Percentiles rank a stretch among this genome's conserved stretches.
Conservation (phyloP, 306 rosid species). For the Gastrolobium villosum region DNA sequence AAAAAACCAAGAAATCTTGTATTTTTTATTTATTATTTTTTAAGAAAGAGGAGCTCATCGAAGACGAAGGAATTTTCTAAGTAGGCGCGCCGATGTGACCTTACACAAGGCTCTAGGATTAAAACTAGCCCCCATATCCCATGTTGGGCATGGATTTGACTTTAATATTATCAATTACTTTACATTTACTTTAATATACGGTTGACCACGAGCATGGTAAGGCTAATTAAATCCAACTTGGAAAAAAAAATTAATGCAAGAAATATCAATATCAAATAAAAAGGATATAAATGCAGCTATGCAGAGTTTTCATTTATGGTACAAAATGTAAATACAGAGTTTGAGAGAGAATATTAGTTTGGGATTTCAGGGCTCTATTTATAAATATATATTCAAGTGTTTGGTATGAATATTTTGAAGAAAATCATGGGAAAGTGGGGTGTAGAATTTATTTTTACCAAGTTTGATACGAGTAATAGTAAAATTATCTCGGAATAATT, state of each 20-base stretch:
- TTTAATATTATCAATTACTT: constrained; percentile 29
- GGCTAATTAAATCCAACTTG: constrained; percentile 26
- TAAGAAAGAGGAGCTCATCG: background rate
- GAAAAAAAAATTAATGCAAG: constrained; percentile 19
- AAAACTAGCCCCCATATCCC: constrained; percentile 39
- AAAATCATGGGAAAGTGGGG: no score
- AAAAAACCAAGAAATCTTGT: background rate
- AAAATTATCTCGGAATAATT: no score
- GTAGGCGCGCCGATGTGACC: constrained; percentile 4
- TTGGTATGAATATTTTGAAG: no score
- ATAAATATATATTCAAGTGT: no score
- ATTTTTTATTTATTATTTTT: no score
- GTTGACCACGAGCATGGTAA: background rate
- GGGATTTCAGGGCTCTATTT: no score
- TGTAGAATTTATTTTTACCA: no score
- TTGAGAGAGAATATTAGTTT: background rate
- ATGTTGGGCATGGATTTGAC: constrained; percentile 24
- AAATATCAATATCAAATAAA: background rate
- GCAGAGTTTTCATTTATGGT: background rate
- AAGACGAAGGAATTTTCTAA: background rate
- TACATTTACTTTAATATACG: constrained; percentile 24
- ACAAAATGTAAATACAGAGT: background rate
- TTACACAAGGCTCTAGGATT: constrained; percentile 61
- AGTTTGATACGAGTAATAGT: no score
- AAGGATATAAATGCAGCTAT: background rate